Base-by-base conservation (phyloP, 2,329 filamentous ascomycete species). In the Raffaelea albimanens region DNA sequence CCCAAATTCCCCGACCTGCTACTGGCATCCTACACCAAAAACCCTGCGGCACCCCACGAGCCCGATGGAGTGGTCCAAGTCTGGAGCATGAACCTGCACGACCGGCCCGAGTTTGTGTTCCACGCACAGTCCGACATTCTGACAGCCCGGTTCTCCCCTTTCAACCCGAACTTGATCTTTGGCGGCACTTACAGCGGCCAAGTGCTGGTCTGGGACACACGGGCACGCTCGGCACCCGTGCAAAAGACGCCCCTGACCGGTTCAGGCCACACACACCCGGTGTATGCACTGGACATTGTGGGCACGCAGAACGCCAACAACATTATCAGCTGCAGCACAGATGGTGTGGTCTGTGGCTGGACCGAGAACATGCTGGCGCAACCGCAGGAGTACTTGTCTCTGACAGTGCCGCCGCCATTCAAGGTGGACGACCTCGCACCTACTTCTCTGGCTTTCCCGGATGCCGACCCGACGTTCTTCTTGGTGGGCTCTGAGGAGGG, bases 271-370 rank as follows among this genome's bases (percentile, higher is more conserved):
- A 95, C 93, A 8, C 93, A 98, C 61, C 93, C 93, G 0, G 86
- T 98, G 53, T 98, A 98, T 70, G 89, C 85, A 36, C 81, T 98
- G 49, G 87, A 93, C 53, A 94, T 98, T 47, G 88, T 98, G 44
- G 93, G 93, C 54, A 98, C 94, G 1, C 93, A 97, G 61, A 98
- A 98, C 63, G 93, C 93, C 50, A 95, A 96, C 70, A 98, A 97
- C 65, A 95, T 98, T 62, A 86, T 98, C 57, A 96, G 90, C 31
- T 91, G 88, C 63, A 96, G 89, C 1, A 98, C 93, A 1, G 93
- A 98, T 61, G 93, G 93, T 47, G 88, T 95, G 10, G 88, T 97
- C 39, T 98, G 93, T 64, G 87, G 90, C 43, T 98, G 93, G 93
- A 90, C 87, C 47, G 88, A 96, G 54, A 94, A 98, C 64, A 97